Evolutionary conservation across 371 early-diverging fungal genomes (phyloP).

Genomic region (Lichtheimia corymbifera): DNA sequence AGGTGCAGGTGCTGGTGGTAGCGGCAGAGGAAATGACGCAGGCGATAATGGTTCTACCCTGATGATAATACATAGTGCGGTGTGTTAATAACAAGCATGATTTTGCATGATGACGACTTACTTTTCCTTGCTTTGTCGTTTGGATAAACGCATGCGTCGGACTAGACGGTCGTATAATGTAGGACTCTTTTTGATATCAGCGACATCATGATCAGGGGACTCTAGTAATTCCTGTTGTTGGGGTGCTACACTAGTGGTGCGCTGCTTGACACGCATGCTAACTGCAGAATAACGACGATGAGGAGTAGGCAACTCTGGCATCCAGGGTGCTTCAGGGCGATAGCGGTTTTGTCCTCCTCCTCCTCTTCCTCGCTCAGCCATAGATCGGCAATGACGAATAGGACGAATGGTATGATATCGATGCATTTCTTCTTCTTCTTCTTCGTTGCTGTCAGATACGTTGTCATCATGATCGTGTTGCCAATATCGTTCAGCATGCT

Average conservation of each 20-base stretch:
- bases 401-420: constrained; percentile 6
- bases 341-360: constrained; percentile 6
- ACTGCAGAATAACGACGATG: constrained; percentile 17
- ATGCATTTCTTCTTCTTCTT: background rate
- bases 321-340: constrained; percentile 16
- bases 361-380: constrained; percentile 26
- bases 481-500: constrained; percentile 51
- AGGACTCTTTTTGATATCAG: constrained; percentile 36
- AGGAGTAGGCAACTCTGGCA: constrained; percentile 17
- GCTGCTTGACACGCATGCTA: constrained; percentile 10
- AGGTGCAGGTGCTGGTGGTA: constrained; percentile 13
- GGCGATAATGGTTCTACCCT: background rate
- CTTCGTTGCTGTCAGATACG: constrained; percentile 21
- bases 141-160: constrained; percentile 25
- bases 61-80: background rate
- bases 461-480: constrained; percentile 46
- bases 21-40: background rate
- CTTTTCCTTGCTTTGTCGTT: constrained; percentile 28
- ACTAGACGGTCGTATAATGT: constrained; percentile 40
- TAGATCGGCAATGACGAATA: constrained; percentile 32
- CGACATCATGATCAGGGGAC: background rate
- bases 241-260: too few relatives aligned
- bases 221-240: background rate
- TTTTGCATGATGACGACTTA: background rate
- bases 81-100: too few relatives aligned